phyloP scores from a whole-genome alignment of 2,329 filamentous ascomycete genomes.

The Myriosclerotinia scirpicola region DNA sequence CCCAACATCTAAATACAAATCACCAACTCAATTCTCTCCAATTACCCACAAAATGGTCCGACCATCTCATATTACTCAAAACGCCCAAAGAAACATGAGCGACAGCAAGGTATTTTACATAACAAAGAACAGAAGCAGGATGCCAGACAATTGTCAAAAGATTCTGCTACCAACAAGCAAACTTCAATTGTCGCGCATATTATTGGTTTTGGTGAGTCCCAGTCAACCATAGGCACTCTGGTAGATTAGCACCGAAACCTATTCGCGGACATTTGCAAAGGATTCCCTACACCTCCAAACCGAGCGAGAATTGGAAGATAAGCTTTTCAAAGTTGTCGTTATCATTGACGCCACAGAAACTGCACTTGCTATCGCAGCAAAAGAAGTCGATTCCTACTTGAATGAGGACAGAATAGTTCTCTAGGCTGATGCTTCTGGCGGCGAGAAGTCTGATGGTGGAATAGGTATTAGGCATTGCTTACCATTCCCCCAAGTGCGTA shows the following conservation, averaged over 20 bases:
- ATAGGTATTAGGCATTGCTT: too few species aligned
- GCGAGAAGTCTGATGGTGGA: too few species aligned
- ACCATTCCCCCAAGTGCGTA: too few species aligned
- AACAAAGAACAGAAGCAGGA: neutral
- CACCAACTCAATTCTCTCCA: neutral
- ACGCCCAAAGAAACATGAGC: slow-evolving; percentile 21
- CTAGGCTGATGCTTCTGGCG: slow-evolving; percentile 18
- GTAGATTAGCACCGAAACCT: neutral
- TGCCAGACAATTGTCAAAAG: neutral
- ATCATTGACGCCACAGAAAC: slow-evolving; percentile 18
- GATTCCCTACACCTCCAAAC: neutral
- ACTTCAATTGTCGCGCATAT: neutral
- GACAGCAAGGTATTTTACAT: slow-evolving; percentile 17
- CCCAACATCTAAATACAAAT: neutral
- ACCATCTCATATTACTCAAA: slow-evolving; percentile 24
- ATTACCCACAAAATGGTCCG: slow-evolving; percentile 17
- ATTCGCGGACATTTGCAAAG: neutral
- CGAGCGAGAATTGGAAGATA: slow-evolving; percentile 20
- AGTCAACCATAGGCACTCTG: slow-evolving; percentile 1
- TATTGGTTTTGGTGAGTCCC: slow-evolving; percentile 4
- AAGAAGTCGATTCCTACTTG: slow-evolving; percentile 6
- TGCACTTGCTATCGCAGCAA: slow-evolving; percentile 18
- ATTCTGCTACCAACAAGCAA: neutral
- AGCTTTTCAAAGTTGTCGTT: slow-evolving; percentile 21
- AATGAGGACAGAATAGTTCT: slow-evolving; percentile 21